A percentile compares a stretch with the other conserved stretches of the same genome.
These are phyloP conservation scores for Puccinia novopanici DNA, from an alignment of 1,284 basidiomycete genomes.

Conservation along the genomic window DNA sequence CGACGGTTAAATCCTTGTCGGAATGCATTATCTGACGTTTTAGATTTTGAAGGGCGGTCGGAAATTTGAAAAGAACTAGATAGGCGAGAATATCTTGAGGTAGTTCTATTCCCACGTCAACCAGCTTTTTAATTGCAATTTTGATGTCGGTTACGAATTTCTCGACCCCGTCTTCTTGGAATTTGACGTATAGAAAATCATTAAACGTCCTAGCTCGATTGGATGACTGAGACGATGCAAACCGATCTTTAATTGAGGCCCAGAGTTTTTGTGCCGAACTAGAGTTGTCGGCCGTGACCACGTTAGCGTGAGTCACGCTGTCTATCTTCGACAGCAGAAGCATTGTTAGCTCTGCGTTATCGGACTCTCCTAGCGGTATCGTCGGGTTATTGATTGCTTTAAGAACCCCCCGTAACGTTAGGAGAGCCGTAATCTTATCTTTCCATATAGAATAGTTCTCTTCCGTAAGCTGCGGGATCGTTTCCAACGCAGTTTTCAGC, in stretches of 20 bases:
- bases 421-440: too few relatives aligned
- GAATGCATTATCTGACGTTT: slow-evolving; percentile 1
- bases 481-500: slow-evolving; percentile 1
- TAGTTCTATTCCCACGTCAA: too few relatives aligned
- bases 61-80: neutral
- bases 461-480: neutral
- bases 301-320: neutral
- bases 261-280: neutral
- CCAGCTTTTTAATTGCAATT: neutral
- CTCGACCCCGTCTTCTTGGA: neutral
- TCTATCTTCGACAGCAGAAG: neutral
- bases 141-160: neutral
- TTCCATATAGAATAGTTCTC: neutral
- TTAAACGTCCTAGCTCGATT: neutral
- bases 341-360: neutral
- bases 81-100: neutral
- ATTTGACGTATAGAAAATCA: neutral
- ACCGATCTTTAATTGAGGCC: neutral
- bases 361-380: neutral
- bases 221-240: neutral
- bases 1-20: neutral
- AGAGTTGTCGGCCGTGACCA: neutral
- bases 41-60: neutral
- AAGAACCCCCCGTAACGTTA: neutral
- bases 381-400: neutral